Base-by-base conservation (phyloP, 805 yeast species). In the Henningerozyma blattae region DNA sequence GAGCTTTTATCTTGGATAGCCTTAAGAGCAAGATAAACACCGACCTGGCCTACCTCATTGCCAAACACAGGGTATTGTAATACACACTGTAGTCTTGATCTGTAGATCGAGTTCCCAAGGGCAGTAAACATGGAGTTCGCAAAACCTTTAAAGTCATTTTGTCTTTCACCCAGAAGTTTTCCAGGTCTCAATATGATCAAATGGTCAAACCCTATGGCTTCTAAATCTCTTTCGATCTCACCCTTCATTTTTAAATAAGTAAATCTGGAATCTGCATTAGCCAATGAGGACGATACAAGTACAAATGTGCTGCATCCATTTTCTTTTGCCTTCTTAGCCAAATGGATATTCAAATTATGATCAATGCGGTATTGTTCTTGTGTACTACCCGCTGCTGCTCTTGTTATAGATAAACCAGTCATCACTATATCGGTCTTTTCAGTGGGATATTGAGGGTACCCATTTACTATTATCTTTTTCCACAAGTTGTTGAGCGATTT, bases 121-220 rank as follows among this genome's bases (percentile, higher is more conserved):
- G 43, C 54, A 12, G 50, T 57, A 12, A 50, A 52, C 2, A 58
- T 3, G 12, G 40, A 47, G 35, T 60, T 65, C 4, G 50, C 50
- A 4, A 58, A 43, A 1, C 70, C 72, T 34, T 64, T 67, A 2
- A 55, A 38, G 6, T 40, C 35, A 3, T 30, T 39, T 14, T 59
- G 64, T 46, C 94, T 63, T 19, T 70, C 68, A 4, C 94, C 94
- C 5, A 82, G 45, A 25, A 85, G 59, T 1, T 64, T 53, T 12
- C 95, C 95, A 0, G 95, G 95, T 47, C 83, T 68, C 36, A 86
- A 54, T 40, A 86, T 78, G 33, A 84, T 69, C 1, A 86, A 75
- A 34, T 73, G 64, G n/a, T 75, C 77, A 54, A 84, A 86, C 18
- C 64, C 68, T 37, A 85, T 61, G 0, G 61, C 74, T 29, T 64